Conservation (phyloP, 768 basidiomycete species). For the Porpolomopsis calyptriformis region DNA sequence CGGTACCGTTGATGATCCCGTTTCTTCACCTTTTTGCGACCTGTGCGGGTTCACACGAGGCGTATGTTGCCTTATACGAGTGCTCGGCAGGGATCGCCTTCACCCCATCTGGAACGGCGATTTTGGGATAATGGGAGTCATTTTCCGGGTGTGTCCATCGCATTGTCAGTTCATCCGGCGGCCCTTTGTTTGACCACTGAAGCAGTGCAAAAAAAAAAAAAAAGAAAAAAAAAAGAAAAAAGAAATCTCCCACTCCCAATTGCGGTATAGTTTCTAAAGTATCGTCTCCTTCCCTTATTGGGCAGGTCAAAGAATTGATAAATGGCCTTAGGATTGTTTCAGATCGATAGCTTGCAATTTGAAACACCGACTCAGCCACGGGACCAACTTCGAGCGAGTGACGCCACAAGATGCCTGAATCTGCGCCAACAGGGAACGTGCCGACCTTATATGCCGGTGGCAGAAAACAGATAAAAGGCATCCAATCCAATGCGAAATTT, state of each 20-base stretch:
- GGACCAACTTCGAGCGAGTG: constrained; percentile 21
- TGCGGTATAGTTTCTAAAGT: not conserved
- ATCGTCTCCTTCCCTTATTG: constrained; percentile 9
- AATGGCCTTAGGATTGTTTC: constrained; percentile 11
- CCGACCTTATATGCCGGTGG: constrained; percentile 16
- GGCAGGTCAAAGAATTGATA: constrained; percentile 4
- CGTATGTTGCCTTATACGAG: no score
- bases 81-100: no score
- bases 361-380: constrained; percentile 29
- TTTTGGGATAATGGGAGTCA: not conserved
- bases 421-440: constrained; percentile 18
- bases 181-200: not conserved
- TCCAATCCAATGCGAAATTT: constrained; percentile 8
- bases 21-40: no score
- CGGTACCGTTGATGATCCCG: not conserved
- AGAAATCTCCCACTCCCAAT: not conserved
- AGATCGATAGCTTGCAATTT: constrained; percentile 24
- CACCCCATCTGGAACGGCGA: not conserved
- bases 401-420: constrained; percentile 20
- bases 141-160: not conserved
- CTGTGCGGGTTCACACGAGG: no score
- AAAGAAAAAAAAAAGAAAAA: not conserved
- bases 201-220: not conserved
- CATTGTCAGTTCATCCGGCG: not conserved
- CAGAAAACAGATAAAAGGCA: constrained; percentile 24